Base-by-base conservation (phyloP, 257 asterid genomes). In the Pogostemon cablin region DNA sequence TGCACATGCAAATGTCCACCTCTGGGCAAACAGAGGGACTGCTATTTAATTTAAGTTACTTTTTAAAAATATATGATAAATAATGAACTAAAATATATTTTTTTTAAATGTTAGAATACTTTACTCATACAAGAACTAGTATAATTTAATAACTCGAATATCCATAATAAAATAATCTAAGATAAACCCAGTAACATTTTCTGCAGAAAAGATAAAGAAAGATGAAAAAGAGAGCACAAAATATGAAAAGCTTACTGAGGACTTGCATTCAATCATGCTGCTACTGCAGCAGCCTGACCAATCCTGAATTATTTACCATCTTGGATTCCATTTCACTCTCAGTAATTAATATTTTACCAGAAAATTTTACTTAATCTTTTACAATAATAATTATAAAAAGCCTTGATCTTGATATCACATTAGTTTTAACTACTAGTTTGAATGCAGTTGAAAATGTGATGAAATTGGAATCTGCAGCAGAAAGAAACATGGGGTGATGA, bases 281-380 rank as follows among this genome's bases (percentile, higher is more conserved):
- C 73, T 68, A 66, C 63, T 52, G 63, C 50, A 58, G 57, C 70
- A 59, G 64, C 46, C 69, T 57, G 72, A 35, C 75, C 75, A 50
- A 43, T 20, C 15, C 68, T 67, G 34, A 49, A 39, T 43, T 53
- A 43, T 54, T 42, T 61, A 32, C 46, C 40, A 57, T 63, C 56
- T 66, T 47, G 72, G 72, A 72, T 77, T 59, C 77, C 72, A 64
- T 52, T 69, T 67, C 59, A 58, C 73, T 68, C 9, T 6, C 10
- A 15, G 10, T 46, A 12, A 46, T 57, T 43, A 43, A 65, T 32
- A 42, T n/a, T 20, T 55, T 41, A 55, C 73, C 74, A 25, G n/a
- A 58, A 44, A 7, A 3, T 1, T 11, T 41, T 61, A 11, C 15
- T 12, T 61, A 40, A 6, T 20, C 41, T 17, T 41, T 41, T 7